These are phyloP conservation scores for Penicillium concentricum DNA, from an alignment of 2,329 filamentous ascomycete species.

Conservation along the genomic window DNA sequence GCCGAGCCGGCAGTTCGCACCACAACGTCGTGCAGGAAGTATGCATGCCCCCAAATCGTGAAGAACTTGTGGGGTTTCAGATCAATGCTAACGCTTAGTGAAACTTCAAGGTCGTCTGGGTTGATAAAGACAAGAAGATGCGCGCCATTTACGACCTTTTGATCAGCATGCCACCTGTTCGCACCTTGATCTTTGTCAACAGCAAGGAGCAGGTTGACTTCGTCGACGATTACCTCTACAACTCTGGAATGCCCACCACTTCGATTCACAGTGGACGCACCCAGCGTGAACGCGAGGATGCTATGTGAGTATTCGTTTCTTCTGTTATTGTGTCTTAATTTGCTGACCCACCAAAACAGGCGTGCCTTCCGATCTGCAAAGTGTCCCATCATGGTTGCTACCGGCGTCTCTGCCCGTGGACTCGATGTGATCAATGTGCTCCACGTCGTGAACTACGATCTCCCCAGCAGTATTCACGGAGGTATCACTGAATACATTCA, in stretches of 20 bases:
- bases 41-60: conserved; percentile 16
- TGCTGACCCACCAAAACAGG: conserved; percentile 33
- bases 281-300: conserved; percentile 87
- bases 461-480: conserved; percentile 72
- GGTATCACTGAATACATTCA: conserved; percentile 93
- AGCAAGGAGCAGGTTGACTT: conserved; percentile 74
- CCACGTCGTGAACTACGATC: conserved; percentile 91
- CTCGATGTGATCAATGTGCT: conserved; percentile 83
- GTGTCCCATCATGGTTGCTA: conserved; percentile 79
- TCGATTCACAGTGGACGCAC: conserved; percentile 87
- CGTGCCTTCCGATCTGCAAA: conserved; percentile 75
- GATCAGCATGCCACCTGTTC: conserved; percentile 65
- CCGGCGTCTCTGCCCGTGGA: conserved; percentile 81
- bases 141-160: conserved; percentile 71
- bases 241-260: conserved; percentile 73
- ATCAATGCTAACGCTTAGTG: background rate
- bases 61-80: background rate
- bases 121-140: conserved; percentile 66
- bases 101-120: conserved; percentile 57
- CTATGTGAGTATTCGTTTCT: conserved; percentile 58
- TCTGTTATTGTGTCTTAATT: background rate
- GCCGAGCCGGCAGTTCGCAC: conserved; percentile 80
- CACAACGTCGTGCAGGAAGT: conserved; percentile 74
- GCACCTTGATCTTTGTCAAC: conserved; percentile 91
- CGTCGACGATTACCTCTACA: conserved; percentile 84